Percentiles rank a stretch among this genome's conserved stretches.
Conservation (phyloP, 1,284 basidiomycete genomes). For the Pseudozyma tsukubaensis region DNA sequence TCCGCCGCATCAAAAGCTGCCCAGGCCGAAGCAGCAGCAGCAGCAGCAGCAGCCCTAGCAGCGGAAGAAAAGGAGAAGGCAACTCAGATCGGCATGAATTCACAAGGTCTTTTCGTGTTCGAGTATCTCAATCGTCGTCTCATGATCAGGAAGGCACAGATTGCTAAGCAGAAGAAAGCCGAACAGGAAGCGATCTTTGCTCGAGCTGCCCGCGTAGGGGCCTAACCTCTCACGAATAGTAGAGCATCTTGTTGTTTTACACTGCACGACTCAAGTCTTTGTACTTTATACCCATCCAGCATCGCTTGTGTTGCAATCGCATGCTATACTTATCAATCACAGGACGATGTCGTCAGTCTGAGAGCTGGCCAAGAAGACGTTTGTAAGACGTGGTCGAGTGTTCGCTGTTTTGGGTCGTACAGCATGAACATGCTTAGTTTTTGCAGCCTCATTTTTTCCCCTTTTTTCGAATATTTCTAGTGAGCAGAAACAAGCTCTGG, state of each 20-base stretch:
- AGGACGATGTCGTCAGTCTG: too few species aligned
- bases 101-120: constrained; percentile 51
- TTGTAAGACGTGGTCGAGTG: too few species aligned
- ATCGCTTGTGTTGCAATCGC: not conserved
- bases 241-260: not conserved
- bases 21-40: constrained; percentile 1
- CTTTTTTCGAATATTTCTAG: not conserved
- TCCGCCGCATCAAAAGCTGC: not conserved
- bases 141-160: constrained; percentile 59
- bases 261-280: not conserved
- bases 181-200: constrained; percentile 59
- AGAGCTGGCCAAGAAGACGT: too few species aligned
- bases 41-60: constrained; percentile 2
- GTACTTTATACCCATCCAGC: constrained; percentile 25
- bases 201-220: constrained; percentile 43
- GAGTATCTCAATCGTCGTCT: constrained; percentile 63
- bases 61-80: constrained; percentile 41
- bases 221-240: constrained; percentile 4
- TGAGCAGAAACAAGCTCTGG: too few species aligned
- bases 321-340: too few species aligned
- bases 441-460: constrained; percentile 7
- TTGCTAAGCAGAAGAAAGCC: constrained; percentile 53
- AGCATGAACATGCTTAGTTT: not conserved
- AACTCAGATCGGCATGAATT: constrained; percentile 47
- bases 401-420: too few species aligned